These are phyloP conservation scores for Tilletia setariae DNA, from an alignment of 1,284 basidiomycete genomes.

Conservation along the genomic window DNA sequence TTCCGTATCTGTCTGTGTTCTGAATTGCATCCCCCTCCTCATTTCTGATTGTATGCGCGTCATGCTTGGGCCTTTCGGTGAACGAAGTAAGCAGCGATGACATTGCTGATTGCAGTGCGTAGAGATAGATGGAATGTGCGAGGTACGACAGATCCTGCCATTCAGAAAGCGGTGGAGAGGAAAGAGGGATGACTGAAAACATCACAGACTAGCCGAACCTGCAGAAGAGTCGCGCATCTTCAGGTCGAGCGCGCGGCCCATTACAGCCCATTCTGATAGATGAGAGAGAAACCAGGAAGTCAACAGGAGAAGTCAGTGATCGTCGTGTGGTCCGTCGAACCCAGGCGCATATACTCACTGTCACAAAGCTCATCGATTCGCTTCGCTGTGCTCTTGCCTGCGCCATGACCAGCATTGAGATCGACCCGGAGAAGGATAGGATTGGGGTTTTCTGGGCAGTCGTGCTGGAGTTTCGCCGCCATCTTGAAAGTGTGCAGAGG, in stretches of 20 bases:
- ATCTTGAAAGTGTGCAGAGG: slow-evolving; percentile 52
- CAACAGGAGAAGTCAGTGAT: background rate
- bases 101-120: too few relatives aligned
- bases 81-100: too few relatives aligned
- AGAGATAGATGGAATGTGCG: too few relatives aligned
- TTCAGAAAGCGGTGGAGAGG: too few relatives aligned
- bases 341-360: slow-evolving; percentile 21
- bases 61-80: too few relatives aligned
- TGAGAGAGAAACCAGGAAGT: background rate
- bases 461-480: slow-evolving; percentile 51
- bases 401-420: slow-evolving; percentile 51
- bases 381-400: slow-evolving; percentile 49
- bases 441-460: slow-evolving; percentile 42
- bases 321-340: background rate
- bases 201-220: background rate
- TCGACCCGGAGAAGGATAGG: slow-evolving; percentile 49
- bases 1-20: too few relatives aligned
- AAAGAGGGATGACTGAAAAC: too few relatives aligned
- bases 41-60: too few relatives aligned
- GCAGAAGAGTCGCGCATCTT: slow-evolving; percentile 25
- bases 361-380: slow-evolving; percentile 44
- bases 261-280: slow-evolving; percentile 37
- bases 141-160: too few relatives aligned
- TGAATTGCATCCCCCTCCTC: too few relatives aligned
- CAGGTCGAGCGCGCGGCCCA: slow-evolving; percentile 41